Conservation (phyloP, 495 filamentous ascomycete species). For the Lasiosphaeris hirsuta region DNA sequence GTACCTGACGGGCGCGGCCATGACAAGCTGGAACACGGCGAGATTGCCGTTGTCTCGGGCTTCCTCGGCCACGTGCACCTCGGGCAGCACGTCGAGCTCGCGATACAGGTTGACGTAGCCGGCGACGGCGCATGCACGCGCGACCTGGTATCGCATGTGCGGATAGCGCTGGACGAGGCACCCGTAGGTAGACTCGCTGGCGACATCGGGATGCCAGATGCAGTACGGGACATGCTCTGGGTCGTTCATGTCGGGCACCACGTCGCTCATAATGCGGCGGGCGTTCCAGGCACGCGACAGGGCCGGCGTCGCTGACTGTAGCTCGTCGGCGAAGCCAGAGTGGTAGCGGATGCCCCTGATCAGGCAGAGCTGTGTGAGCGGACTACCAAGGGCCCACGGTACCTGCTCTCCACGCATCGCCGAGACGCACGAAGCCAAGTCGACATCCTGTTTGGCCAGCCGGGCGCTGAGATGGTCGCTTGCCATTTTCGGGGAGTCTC, state of each 20-base stretch:
- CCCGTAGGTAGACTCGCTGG: conserved; percentile 35
- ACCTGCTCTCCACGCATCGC: conserved; percentile 18
- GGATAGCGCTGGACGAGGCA: conserved; percentile 18
- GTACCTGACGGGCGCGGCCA: conserved; percentile 9
- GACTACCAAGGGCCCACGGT: conserved; percentile 12
- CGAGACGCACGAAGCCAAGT: conserved; percentile 1
- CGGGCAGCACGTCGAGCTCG: conserved; percentile 19
- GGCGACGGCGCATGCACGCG: conserved; percentile 19
- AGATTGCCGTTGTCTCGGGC: conserved; percentile 16
- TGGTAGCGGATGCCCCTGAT: conserved; percentile 28
- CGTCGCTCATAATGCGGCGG: conserved; percentile 39
- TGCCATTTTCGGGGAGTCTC: neutral
- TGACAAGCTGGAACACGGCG: conserved; percentile 13
- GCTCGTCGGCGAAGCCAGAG: conserved; percentile 21
- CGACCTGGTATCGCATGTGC: conserved; percentile 18
- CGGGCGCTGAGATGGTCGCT: conserved; percentile 1
- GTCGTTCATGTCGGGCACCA: conserved; percentile 29
- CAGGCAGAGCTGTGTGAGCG: conserved; percentile 14
- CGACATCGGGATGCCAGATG: conserved; percentile 40
- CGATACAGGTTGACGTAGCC: conserved; percentile 18
- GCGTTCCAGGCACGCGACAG: conserved; percentile 33
- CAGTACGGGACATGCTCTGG: conserved; percentile 38
- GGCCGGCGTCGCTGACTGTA: conserved; percentile 13
- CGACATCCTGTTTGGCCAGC: conserved; percentile 2
- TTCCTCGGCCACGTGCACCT: conserved; percentile 21